phyloP scores from a whole-genome alignment of 129 eudicot species.

The Rutidosis leptorrhynchoides region DNA sequence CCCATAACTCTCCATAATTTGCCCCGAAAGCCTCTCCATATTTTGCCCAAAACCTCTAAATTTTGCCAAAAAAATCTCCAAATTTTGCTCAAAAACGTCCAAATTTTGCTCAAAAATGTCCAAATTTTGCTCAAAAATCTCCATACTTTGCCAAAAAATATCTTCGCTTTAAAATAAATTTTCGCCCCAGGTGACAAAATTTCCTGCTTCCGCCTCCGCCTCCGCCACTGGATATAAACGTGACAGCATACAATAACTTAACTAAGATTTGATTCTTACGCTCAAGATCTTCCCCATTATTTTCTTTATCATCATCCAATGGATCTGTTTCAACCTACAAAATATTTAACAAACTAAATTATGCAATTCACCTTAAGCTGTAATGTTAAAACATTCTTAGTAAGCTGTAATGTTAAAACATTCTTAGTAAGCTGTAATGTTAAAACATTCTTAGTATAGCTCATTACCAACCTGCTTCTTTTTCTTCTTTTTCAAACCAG shows the following conservation, averaged over 20 bases:
- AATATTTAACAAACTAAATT: conserved; percentile 1
- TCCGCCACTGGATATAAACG: neutral
- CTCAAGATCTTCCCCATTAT: conserved; percentile 49
- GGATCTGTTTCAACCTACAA: conserved; percentile 53
- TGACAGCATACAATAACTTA: neutral
- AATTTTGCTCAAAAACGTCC: too few species aligned
- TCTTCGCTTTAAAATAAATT: too few species aligned
- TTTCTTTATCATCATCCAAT: conserved; percentile 61
- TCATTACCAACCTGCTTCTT: conserved; percentile 52
- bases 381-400: neutral
- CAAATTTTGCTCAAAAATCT: too few species aligned
- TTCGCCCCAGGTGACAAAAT: too few species aligned
- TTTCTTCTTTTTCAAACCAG: conserved; percentile 76
- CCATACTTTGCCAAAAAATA: too few species aligned
- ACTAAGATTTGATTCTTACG: conserved; percentile 31
- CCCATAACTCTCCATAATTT: too few species aligned
- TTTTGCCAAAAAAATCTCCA: too few species aligned
- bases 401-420: neutral
- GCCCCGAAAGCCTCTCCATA: too few species aligned
- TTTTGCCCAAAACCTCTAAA: too few species aligned
- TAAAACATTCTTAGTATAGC: neutral
- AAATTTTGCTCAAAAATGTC: too few species aligned
- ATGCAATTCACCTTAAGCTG: neutral
- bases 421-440: neutral
- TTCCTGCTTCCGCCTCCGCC: too few species aligned